Base-by-base conservation (phyloP, 352 stramenopile species). In the Phytophthora citrophthora region DNA sequence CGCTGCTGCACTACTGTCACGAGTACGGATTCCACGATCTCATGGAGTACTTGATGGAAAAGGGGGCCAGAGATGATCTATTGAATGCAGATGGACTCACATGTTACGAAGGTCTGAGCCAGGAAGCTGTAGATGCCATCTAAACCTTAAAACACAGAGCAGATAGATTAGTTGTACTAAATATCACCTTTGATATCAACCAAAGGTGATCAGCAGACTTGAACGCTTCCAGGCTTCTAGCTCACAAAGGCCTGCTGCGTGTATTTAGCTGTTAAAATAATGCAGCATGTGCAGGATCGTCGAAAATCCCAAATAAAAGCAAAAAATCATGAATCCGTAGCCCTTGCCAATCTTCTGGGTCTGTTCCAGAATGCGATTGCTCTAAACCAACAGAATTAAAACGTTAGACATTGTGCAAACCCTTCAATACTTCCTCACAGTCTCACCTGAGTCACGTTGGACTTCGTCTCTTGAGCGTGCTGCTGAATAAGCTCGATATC, bases 21-120 rank as follows among this genome's bases (percentile, higher is more conserved):
- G 83, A 93, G 40, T 99, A 98, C 65, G 93, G 92, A 9, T 98
- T 98, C 76, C 89, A 97, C 51, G 89, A 97, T 32, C 74, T 99
- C 44, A 94, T 93, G 64, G 85, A 97, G 48, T 99, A 99, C 63
- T 58, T 99, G 40, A 91, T 98, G 56, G 81, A 91, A n/a, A 99
- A 99, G 66, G 96, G 96, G 3, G 94, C 95, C 2, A 83, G 93
- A 29, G 93, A 98, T 63, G 92, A 90, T 56, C 62, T 98, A 15
- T 44, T 91, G 29, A 99, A 99, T 52, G 77, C 90, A 8, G 93
- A 99, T 61, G 94, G 95, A 4, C 81, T 98, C 29, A 98, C 94
- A 2, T 98, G 93, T 53, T 98, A 98, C 63, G 95, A 98, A 77
- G 95, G 95, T 5, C 65, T 98, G 23, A 94, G 65, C 31, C 86